A percentile compares a stretch with the other conserved stretches of the same genome.
Evolutionary conservation across 106 monocot species (phyloP).

Genomic region (Acorus gramineus): DNA sequence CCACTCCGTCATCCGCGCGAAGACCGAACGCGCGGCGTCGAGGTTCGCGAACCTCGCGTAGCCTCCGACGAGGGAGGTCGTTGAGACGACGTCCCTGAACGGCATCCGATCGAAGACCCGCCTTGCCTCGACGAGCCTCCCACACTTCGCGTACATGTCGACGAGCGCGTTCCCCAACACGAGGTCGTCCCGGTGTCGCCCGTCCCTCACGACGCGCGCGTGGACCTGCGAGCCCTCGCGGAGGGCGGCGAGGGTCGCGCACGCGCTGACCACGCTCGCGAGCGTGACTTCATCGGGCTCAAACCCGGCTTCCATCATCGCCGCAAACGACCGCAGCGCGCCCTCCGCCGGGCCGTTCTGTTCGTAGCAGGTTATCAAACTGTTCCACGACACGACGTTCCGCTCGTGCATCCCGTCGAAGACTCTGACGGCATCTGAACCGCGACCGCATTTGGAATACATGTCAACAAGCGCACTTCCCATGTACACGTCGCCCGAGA

Average conservation of each 20-base stretch:
- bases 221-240: slow-evolving; percentile 55
- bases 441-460: slow-evolving; percentile 55
- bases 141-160: slow-evolving; percentile 79
- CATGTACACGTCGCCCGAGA: slow-evolving; percentile 45
- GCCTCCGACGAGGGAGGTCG: slow-evolving; percentile 61
- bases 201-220: slow-evolving; percentile 20
- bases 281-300: slow-evolving; percentile 59
- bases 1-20: slow-evolving; percentile 41
- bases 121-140: slow-evolving; percentile 40
- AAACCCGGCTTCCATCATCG: slow-evolving; percentile 36
- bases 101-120: slow-evolving; percentile 58
- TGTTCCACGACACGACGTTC: slow-evolving; percentile 65
- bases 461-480: slow-evolving; percentile 55
- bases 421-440: slow-evolving; percentile 32
- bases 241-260: slow-evolving; percentile 37
- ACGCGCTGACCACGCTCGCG: slow-evolving; percentile 68
- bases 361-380: slow-evolving; percentile 67
- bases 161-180: slow-evolving; percentile 57
- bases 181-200: slow-evolving; percentile 36
- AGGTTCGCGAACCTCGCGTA: slow-evolving; percentile 48
- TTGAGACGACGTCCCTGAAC: slow-evolving; percentile 38
- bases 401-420: slow-evolving; percentile 44
- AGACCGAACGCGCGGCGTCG: slow-evolving; percentile 37
- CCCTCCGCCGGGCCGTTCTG: slow-evolving; percentile 51
- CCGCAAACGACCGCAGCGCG: slow-evolving; percentile 33